Evolutionary conservation across 306 rosid species (phyloP).

Genomic region (Lathyrus tuberosus): DNA sequence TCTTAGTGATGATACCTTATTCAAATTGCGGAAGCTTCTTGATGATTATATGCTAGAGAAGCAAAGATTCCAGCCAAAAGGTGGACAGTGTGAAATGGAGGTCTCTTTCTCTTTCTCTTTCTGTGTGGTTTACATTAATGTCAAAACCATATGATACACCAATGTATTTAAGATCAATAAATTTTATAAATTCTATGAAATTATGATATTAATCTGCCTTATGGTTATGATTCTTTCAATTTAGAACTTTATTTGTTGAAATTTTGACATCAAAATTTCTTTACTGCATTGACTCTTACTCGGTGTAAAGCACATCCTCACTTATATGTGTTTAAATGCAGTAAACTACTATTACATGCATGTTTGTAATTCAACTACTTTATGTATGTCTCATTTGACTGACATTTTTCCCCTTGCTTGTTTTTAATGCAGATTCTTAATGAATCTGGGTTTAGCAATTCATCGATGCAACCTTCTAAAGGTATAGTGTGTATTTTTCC

Average conservation of each 20-base stretch:
- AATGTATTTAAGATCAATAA: not conserved
- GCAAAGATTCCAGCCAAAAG: conserved; percentile 56
- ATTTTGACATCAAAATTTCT: not conserved
- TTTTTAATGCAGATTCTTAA: conserved; percentile 57
- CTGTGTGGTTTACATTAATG: not conserved
- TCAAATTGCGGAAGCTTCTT: conserved; percentile 70
- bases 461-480: conserved; percentile 70
- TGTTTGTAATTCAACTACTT: not conserved
- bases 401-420: conserved; percentile 32
- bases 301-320: not conserved
- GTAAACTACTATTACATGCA: conserved; percentile 8
- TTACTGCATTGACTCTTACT: not conserved
- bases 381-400: not conserved
- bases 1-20: conserved; percentile 73
- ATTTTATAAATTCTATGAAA: not conserved
- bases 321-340: not conserved
- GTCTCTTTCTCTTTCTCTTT: conserved; percentile 44
- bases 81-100: conserved; percentile 79
- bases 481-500: conserved; percentile 45
- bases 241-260: conserved; percentile 11
- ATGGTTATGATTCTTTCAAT: not conserved
- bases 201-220: conserved; percentile 6
- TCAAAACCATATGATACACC: not conserved
- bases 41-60: conserved; percentile 69
- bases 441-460: conserved; percentile 80